Conservation (phyloP, 1,284 basidiomycete species). For the Microstroma glucosiphilum region DNA sequence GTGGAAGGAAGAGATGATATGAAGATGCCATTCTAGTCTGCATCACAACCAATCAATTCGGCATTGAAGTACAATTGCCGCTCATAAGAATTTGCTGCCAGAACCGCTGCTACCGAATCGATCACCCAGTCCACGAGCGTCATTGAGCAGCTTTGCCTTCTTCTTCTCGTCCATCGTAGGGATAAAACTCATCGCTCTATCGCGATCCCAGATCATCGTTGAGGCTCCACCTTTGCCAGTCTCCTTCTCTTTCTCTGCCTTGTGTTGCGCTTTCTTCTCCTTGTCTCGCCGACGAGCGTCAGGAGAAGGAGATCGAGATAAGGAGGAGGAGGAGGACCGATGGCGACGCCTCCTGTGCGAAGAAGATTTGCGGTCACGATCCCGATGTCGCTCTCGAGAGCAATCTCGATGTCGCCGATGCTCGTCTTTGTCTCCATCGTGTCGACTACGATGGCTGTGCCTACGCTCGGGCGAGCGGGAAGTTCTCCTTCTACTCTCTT, state of each 20-base stretch:
- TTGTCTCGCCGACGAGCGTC: background rate
- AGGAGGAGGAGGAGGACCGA: background rate
- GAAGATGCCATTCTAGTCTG: too few species aligned
- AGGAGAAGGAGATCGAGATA: too few species aligned
- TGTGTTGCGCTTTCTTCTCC: background rate
- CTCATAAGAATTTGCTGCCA: background rate
- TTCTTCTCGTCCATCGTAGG: conserved; percentile 1
- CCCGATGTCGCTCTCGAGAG: too few species aligned
- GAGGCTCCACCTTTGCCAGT: background rate
- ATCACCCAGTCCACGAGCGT: conserved; percentile 1
- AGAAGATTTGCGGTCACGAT: too few species aligned
- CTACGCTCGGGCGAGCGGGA: background rate
- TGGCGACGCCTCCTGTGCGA: too few species aligned
- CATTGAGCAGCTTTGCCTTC: background rate
- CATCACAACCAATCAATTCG: too few species aligned
- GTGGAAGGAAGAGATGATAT: background rate
- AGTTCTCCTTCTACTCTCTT: background rate
- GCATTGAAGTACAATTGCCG: background rate
- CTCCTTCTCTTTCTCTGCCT: background rate
- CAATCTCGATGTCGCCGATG: background rate
- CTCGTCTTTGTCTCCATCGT: background rate
- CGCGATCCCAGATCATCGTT: conserved; percentile 3
- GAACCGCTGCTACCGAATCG: background rate
- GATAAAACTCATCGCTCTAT: conserved; percentile 2
- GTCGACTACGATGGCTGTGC: background rate